These are phyloP conservation scores for Fusarium sp. DNA, from an alignment of 2,329 filamentous ascomycete species.

Conservation along the genomic window DNA sequence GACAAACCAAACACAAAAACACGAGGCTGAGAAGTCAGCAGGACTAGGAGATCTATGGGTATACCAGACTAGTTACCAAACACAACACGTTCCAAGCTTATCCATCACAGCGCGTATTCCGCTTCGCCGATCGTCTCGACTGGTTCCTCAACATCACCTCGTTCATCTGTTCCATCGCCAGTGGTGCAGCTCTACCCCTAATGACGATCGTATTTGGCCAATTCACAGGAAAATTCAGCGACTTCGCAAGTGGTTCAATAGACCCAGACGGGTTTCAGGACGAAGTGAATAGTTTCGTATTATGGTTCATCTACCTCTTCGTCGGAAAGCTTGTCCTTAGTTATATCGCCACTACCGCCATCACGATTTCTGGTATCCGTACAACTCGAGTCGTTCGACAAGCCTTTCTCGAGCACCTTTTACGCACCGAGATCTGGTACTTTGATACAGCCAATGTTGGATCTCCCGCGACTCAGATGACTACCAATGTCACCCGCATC, in stretches of 20 bases:
- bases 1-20: conserved; percentile 1
- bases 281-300: conserved; percentile 18
- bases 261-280: conserved; percentile 10
- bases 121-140: conserved; percentile 32
- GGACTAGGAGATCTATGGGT: conserved; percentile 25
- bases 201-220: conserved; percentile 35
- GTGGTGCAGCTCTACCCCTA: conserved; percentile 22
- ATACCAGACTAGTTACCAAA: accelerated
- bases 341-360: conserved; percentile 14
- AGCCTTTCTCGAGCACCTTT: conserved; percentile 15
- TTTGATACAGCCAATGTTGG: conserved; percentile 27
- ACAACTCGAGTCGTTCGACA: conserved; percentile 29
- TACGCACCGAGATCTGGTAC: conserved; percentile 34
- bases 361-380: conserved; percentile 26
- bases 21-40: conserved; percentile 10
- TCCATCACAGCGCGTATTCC: conserved; percentile 18
- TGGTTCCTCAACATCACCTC: conserved; percentile 24
- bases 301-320: conserved; percentile 37
- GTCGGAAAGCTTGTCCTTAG: conserved; percentile 25
- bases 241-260: conserved; percentile 17
- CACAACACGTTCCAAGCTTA: neutral
- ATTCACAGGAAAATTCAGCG: conserved; percentile 25
- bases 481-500: conserved; percentile 53
- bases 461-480: conserved; percentile 46
- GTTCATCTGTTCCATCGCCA: conserved; percentile 21